Evolutionary conservation across 768 basidiomycete genomes (phyloP).

Genomic region (Russula sp.): DNA sequence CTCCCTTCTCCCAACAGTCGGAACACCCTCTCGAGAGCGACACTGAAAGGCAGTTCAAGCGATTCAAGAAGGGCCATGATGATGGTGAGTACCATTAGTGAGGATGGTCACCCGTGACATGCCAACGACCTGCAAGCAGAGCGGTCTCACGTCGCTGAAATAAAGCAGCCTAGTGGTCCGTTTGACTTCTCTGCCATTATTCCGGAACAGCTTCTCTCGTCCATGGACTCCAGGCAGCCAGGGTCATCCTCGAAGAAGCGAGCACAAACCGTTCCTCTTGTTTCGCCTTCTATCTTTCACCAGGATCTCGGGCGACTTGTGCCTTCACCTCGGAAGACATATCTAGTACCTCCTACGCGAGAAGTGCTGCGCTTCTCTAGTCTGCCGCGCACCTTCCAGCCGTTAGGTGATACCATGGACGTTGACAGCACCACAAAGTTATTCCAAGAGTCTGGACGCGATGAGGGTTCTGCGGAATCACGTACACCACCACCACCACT

Average conservation of each 20-base stretch:
- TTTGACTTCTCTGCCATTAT: constrained; percentile 21
- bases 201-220: not conserved
- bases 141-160: not conserved
- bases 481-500: not conserved
- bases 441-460: not conserved
- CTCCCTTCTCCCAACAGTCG: not conserved
- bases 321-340: constrained; percentile 9
- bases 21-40: not conserved
- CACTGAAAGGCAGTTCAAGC: constrained; percentile 6
- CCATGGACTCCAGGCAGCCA: not conserved
- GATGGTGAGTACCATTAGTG: not conserved
- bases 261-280: constrained; percentile 19
- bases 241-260: constrained; percentile 9
- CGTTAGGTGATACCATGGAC: not conserved
- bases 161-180: constrained; percentile 15
- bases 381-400: constrained; percentile 12
- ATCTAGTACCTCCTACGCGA: constrained; percentile 11
- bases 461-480: not conserved
- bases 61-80: constrained; percentile 8
- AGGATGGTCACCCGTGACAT: not conserved
- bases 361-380: constrained; percentile 23
- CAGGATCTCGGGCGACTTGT: constrained; percentile 16
- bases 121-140: not conserved
- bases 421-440: not conserved
- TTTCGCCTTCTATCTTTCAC: constrained; percentile 10